phyloP scores from a whole-genome alignment of 192 early-diverging fungal genomes.

The Coemansia sp. region DNA sequence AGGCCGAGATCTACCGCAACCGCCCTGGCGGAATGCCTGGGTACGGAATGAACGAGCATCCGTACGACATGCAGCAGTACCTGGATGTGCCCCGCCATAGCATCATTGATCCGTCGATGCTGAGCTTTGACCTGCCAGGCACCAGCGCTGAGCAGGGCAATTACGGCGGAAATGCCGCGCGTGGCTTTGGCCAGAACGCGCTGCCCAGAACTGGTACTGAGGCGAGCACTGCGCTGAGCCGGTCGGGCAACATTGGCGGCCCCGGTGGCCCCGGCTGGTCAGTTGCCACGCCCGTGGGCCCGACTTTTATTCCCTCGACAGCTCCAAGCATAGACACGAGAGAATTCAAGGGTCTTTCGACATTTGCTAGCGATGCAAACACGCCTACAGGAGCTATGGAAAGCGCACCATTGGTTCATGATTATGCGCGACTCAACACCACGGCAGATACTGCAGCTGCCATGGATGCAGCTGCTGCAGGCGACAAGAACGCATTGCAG shows the following conservation, averaged over 20 bases:
- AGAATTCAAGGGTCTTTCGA: constrained; percentile 11
- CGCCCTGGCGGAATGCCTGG: constrained; percentile 15
- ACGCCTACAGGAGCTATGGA: neutral
- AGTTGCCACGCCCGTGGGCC: constrained; percentile 27
- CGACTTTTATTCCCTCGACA: constrained; percentile 22
- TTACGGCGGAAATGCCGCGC: constrained; percentile 16
- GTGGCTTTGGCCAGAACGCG: neutral
- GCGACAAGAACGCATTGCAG: constrained; percentile 45
- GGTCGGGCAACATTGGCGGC: constrained; percentile 10
- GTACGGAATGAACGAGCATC: constrained; percentile 15
- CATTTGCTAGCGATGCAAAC: constrained; percentile 15
- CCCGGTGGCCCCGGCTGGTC: constrained; percentile 26
- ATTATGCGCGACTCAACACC: constrained; percentile 26
- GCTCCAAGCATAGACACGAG: neutral
- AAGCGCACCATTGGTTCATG: neutral
- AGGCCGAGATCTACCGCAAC: constrained; percentile 14
- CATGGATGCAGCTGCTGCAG: constrained; percentile 45
- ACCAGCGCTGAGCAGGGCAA: constrained; percentile 11
- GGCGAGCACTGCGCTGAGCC: neutral
- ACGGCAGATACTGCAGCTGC: constrained; percentile 42
- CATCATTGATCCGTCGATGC: constrained; percentile 54
- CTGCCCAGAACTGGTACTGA: neutral
- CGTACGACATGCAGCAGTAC: constrained; percentile 35
- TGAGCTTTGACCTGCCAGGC: constrained; percentile 43
- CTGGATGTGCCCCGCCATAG: constrained; percentile 49